Base-by-base conservation (phyloP, 495 filamentous ascomycete species). In the Pyrenula massariospora region DNA sequence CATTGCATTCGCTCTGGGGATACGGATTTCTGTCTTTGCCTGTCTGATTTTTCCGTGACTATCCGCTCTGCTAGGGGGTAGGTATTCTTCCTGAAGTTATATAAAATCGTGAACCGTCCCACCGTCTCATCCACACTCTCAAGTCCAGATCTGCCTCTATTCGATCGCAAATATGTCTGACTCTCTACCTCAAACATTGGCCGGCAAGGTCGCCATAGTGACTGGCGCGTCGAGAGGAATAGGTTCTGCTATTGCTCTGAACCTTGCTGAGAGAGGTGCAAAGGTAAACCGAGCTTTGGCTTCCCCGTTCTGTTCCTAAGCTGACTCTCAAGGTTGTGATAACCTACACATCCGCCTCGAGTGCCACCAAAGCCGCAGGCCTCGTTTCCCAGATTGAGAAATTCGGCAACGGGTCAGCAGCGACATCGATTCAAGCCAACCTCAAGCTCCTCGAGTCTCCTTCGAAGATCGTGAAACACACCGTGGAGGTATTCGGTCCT, bases 171-270 rank as follows among this genome's bases (percentile, higher is more conserved):
- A 15, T 8, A 42, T 42, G 31, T 5, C 31, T 15, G 31, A 42
- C 31, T 42, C 31, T 42, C 31, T 42, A 15, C 31, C 31, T 42
- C 31, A 42, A 42, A 42, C 58, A 56, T 66, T 75, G n/a, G 24
- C 59, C 11, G 68, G 68, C 54, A 75, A 74, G 59, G 57, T 64
- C 15, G 73, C 70, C 54, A 70, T 75, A 19, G 57, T 76, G 42
- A 75, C 73, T 12, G 62, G 62, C 11, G 60, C 53, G 31, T 64
- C 59, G 19, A 57, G 65, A 2, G 62, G 63, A 3, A 59, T 66
- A 12, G 63, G 63, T n/a, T 56, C 62, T 2, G 55, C 53, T 22
- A 60, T 66, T 22, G 63, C 63, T 2, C 24, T 48, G 0, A 59
- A 61, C n/a, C 25, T 66, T 1, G 63, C 63, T 12, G 52, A 31